phyloP scores from a whole-genome alignment of 805 yeast species.

The Zygoascus biomembranicola region DNA sequence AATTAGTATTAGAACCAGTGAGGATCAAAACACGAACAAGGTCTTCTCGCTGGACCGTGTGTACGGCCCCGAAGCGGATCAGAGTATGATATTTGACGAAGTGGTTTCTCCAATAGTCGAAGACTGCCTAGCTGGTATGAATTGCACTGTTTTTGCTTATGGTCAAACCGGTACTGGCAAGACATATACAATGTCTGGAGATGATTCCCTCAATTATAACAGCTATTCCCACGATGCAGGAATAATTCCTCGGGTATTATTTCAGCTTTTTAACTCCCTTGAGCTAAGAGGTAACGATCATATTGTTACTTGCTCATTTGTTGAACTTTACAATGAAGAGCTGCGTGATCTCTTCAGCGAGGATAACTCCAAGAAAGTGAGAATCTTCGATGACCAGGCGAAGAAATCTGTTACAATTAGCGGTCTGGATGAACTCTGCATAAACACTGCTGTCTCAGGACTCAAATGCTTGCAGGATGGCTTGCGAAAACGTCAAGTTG shows the following conservation, averaged over 20 bases:
- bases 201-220: constrained; percentile 39
- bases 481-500: constrained; percentile 57
- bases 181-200: constrained; percentile 68
- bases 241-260: constrained; percentile 51
- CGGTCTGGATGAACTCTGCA: constrained; percentile 49
- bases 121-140: constrained; percentile 68
- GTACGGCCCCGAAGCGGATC: constrained; percentile 77
- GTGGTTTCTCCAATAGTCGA: constrained; percentile 57
- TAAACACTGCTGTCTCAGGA: constrained; percentile 45
- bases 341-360: constrained; percentile 56
- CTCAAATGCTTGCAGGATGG: constrained; percentile 47
- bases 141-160: constrained; percentile 77
- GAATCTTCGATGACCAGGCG: constrained; percentile 45
- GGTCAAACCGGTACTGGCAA: constrained; percentile 94
- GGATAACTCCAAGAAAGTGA: constrained; percentile 36
- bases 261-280: constrained; percentile 45
- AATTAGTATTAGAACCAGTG: constrained; percentile 36
- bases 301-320: constrained; percentile 67
- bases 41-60: constrained; percentile 71
- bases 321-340: constrained; percentile 85
- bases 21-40: constrained; percentile 28
- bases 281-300: constrained; percentile 38
- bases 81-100: constrained; percentile 52
- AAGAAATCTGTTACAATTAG: constrained; percentile 40
- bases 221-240: constrained; percentile 44